Conservation (phyloP, 2,329 filamentous ascomycete genomes). For the Cladosporium sp. region DNA sequence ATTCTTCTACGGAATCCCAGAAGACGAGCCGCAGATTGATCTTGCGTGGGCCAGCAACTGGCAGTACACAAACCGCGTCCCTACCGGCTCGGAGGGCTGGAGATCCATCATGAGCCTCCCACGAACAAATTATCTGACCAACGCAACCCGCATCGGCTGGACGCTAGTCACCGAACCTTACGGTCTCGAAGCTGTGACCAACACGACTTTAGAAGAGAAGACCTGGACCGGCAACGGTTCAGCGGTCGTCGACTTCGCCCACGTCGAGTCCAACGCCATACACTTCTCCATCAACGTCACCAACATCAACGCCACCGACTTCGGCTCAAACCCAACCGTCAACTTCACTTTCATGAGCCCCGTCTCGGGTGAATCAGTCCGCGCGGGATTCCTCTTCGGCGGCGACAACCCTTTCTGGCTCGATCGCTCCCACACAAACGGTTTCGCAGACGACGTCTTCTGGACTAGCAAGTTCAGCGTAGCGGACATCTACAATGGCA, state of each 20-base stretch:
- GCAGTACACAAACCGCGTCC: conserved; percentile 50
- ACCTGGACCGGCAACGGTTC: conserved; percentile 44
- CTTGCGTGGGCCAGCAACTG: conserved; percentile 57
- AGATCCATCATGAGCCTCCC: conserved; percentile 49
- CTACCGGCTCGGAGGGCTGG: conserved; percentile 52
- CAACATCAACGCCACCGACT: conserved; percentile 26
- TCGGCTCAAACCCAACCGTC: conserved; percentile 30
- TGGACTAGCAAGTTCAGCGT: conserved; percentile 51
- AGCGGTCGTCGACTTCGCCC: conserved; percentile 47
- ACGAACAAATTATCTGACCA: conserved; percentile 47
- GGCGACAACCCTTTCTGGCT: conserved; percentile 44
- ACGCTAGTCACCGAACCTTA: conserved; percentile 48
- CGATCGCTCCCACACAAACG: conserved; percentile 44
- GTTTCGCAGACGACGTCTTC: conserved; percentile 46
- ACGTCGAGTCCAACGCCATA: conserved; percentile 46
- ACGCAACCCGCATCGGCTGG: conserved; percentile 47
- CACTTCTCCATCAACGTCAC: conserved; percentile 52
- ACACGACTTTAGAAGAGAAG: conserved; percentile 39
- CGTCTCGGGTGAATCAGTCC: conserved; percentile 43
- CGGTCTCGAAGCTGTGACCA: conserved; percentile 44
- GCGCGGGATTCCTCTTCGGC: conserved; percentile 46
- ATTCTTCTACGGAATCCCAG: conserved; percentile 47
- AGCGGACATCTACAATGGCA: conserved; percentile 23
- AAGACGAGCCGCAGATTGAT: conserved; percentile 38
- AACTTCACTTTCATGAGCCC: conserved; percentile 51